Conservation (phyloP, 1,139 yeast species). For the Magnusiomyces ingens region DNA sequence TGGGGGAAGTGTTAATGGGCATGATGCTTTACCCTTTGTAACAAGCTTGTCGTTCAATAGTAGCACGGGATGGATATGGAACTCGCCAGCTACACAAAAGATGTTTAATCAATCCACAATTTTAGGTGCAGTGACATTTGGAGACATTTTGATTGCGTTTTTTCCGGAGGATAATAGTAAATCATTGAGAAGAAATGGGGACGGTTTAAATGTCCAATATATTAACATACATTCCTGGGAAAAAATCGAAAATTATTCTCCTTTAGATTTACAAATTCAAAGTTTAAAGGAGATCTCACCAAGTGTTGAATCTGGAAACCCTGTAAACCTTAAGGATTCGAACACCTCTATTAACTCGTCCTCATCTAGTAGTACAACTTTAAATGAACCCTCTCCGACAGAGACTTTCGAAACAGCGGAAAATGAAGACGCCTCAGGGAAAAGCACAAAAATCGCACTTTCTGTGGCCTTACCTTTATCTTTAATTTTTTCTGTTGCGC, state of each 20-base stretch:
- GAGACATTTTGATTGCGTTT: constrained; percentile 36
- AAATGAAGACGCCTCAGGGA: too few relatives aligned
- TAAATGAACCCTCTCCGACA: too few relatives aligned
- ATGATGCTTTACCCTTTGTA: constrained; percentile 39
- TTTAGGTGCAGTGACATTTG: constrained; percentile 38
- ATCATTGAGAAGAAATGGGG: not conserved
- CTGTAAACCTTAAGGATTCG: too few relatives aligned
- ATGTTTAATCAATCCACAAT: constrained; percentile 19
- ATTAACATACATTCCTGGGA: constrained; percentile 12
- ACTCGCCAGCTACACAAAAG: constrained; percentile 19
- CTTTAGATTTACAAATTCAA: not conserved
- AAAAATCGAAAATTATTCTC: constrained; percentile 6
- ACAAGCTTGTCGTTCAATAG: constrained; percentile 34
- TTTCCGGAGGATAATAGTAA: not conserved
- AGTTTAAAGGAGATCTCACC: too few relatives aligned
- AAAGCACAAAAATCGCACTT: too few relatives aligned
- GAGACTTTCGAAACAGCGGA: too few relatives aligned
- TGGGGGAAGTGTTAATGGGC: constrained; percentile 39
- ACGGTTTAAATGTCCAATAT: constrained; percentile 7
- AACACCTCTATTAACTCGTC: too few relatives aligned
- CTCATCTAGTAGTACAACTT: too few relatives aligned
- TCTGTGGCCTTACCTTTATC: too few relatives aligned
- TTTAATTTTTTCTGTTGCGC: too few relatives aligned
- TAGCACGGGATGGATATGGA: constrained; percentile 43
- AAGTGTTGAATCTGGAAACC: too few relatives aligned